Evolutionary conservation across 371 early-diverging fungal species (phyloP).

Genomic region (Parasitella parasitica): DNA sequence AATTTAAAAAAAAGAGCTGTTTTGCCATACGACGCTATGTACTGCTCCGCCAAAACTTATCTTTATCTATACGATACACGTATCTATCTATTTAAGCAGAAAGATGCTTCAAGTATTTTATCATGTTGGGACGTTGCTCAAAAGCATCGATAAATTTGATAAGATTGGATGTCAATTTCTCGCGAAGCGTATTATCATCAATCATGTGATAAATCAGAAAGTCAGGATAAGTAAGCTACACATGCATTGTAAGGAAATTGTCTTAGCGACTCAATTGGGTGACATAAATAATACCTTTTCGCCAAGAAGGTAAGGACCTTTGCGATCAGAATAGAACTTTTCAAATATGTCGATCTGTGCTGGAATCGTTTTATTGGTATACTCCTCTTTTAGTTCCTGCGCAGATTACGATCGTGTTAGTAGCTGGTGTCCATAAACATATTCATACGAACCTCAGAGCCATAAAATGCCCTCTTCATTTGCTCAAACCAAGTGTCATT

Average conservation of each 20-base stretch:
- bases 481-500: slow-evolving; percentile 2
- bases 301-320: slow-evolving; percentile 27
- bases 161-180: slow-evolving; percentile 20
- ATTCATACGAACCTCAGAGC: slow-evolving; percentile 1
- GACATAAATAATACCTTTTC: slow-evolving; percentile 20
- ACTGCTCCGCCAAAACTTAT: no score
- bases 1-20: no score
- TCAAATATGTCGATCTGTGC: slow-evolving; percentile 18
- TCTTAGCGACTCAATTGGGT: no score
- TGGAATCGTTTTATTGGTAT: neutral
- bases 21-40: no score
- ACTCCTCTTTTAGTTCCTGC: neutral
- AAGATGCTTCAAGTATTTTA: slow-evolving; percentile 3
- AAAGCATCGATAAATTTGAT: slow-evolving; percentile 22
- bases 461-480: neutral
- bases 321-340: slow-evolving; percentile 2
- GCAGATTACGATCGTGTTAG: neutral
- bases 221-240: slow-evolving; percentile 24
- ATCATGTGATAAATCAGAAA: slow-evolving; percentile 27
- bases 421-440: no score
- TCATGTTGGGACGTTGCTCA: slow-evolving; percentile 22
- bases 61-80: no score
- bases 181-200: slow-evolving; percentile 8
- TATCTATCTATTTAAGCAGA: no score
- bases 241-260: neutral